Percentiles rank a stretch among this genome's conserved stretches.
phyloP scores from a whole-genome alignment of 1,284 basidiomycete species.

The Puccinia coronata region DNA sequence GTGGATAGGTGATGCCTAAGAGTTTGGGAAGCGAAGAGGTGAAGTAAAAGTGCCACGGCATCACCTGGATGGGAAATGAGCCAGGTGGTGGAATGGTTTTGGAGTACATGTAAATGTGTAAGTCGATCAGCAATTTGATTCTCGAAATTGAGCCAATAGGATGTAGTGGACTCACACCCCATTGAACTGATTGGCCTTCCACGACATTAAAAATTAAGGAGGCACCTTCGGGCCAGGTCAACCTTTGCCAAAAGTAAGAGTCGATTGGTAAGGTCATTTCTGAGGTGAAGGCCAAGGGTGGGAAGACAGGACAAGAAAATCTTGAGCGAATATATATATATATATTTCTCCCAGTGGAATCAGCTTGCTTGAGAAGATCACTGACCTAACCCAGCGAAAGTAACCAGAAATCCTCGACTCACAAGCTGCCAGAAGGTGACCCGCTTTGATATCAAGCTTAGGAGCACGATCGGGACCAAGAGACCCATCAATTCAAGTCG shows the following conservation, averaged over 20 bases:
- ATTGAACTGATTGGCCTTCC: constrained; percentile 80
- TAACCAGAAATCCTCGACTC: constrained; percentile 65
- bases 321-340: constrained; percentile 30
- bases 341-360: too few relatives aligned
- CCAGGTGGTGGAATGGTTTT: neutral
- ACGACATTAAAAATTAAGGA: constrained; percentile 83
- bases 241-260: constrained; percentile 77
- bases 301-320: constrained; percentile 32
- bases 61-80: constrained; percentile 63
- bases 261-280: constrained; percentile 71
- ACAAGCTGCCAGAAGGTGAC: constrained; percentile 63
- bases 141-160: constrained; percentile 6
- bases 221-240: constrained; percentile 78
- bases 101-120: neutral
- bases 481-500: constrained; percentile 77
- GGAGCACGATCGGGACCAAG: constrained; percentile 67
- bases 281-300: constrained; percentile 56
- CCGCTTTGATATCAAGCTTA: constrained; percentile 63
- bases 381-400: constrained; percentile 66
- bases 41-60: constrained; percentile 73
- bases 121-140: too few relatives aligned
- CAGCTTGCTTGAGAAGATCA: constrained; percentile 44
- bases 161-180: constrained; percentile 71
- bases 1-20: constrained; percentile 68
- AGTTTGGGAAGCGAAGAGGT: constrained; percentile 74